Evolutionary conservation across 2,329 filamentous ascomycete genomes (phyloP), one percentile per base, ranked within the genome.

Genomic region (Samsoniella hepiali): DNA sequence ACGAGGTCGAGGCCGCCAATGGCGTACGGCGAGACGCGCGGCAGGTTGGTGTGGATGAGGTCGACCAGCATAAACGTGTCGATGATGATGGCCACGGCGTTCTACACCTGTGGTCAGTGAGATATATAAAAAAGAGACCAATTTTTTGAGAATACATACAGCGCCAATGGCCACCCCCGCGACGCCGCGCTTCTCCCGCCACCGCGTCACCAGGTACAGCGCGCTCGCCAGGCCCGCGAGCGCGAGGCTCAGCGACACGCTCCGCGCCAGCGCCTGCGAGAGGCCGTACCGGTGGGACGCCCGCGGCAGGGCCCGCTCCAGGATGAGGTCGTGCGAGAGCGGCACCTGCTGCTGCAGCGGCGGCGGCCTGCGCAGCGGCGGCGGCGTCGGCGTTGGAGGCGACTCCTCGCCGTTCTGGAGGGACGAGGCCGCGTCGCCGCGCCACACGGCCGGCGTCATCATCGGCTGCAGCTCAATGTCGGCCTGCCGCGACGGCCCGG

Each of bases 71-170:
- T 63, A n/a, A 63, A 63, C 1, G 22, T 5, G 45, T 63, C 60
- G 36, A 63, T 63, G 54, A 63, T 32, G 34, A 63, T 63, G 34
- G 60, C 60, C 29, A 63, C 60, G n/a, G 40, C 53, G 40, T 63
- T 63, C 60, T 62, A 11, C 22, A 22, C 22, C 22, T 22, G 22
- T 22, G 22, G 22, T 22, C 22, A 22, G 22, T 22, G 22, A 22
- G 22, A 22, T 22, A 22, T 22, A 22, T 0, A n/a, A 36, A 7
- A 54, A 13, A 27, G 34, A 31, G 13, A 22, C 22, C 22, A 22
- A 22, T 22, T 22, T 22, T 22, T 22, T 22, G 22, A 22, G 22
- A 5, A 9, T 6, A 57, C 60, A 1, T 17, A 63, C 60, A 1
- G 60, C 60, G 3, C 60, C 60, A 42, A 63, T 63, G 11, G 60